Base-by-base conservation (phyloP, 768 basidiomycete species). In the Pholiota conissans region DNA sequence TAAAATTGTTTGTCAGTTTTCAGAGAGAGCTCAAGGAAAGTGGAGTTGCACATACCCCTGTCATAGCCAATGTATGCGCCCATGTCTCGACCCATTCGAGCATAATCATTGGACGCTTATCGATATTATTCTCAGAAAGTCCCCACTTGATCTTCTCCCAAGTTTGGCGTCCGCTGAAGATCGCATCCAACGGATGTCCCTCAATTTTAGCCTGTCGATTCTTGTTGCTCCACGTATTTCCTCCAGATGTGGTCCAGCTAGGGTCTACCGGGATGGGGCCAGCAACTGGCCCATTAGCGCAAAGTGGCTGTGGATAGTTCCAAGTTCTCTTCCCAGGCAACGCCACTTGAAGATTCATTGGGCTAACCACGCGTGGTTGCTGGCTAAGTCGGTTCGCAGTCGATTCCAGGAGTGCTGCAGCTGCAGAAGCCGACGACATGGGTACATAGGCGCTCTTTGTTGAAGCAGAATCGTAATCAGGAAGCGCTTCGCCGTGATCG, bases 131-230 rank as follows among this genome's bases (percentile, higher is more conserved):
- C 79, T 87, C 28, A 90, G 66, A 56, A 75, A 74, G 58, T 77
- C 77, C 1, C 88, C 88, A 90, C 63, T 87, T 78, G 52, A 90
- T 81, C 18, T 88, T 76, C 45, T 89, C 84, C 52, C 74, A 75
- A 13, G 87, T 84, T 60, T 76, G 75, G 40, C 87, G 78, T 20
- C 72, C 78, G 5, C 80, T 79, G 57, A 85, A 89, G 49, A 90
- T 76, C 11, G 88, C 87, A 24, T 73, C 74, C n/a, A 79, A 63
- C 5, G 45, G 49, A 26, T n/a, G n/a, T 32, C 30, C 30, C 13
- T 32, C 13, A 6, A 62, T 54, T 55, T 63, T 60, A 45, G 63
- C 46, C 40, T 35, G 53, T 49, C 61, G 62, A 55, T 61, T 62
- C 47, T 66, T 69, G 32, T 64, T 64, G 51, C 67, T 69, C 68